Evolutionary conservation across 2,329 filamentous ascomycete species (phyloP).

Genomic region (Apiospora kogelbergensis): DNA sequence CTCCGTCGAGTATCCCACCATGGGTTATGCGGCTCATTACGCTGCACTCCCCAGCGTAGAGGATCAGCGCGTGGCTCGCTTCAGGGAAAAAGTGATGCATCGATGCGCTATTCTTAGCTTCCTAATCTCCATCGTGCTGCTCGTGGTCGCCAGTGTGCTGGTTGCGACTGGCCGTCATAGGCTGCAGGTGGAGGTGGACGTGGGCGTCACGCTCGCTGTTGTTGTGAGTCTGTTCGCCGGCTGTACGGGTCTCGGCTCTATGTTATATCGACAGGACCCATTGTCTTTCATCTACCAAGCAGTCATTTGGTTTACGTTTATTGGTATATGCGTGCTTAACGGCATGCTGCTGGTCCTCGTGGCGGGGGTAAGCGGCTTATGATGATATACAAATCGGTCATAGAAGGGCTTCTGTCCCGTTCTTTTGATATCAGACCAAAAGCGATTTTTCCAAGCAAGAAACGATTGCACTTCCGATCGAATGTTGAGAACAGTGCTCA

Average conservation of each 20-base stretch:
- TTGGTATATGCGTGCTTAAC: constrained; percentile 46
- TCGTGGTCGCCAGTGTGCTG: constrained; percentile 64
- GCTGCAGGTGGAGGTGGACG: constrained; percentile 70
- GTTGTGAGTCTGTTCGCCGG: constrained; percentile 65
- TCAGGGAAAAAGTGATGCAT: constrained; percentile 57
- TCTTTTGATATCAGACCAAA: neutral
- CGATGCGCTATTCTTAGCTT: constrained; percentile 56
- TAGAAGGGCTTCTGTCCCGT: neutral
- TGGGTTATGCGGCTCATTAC: constrained; percentile 54
- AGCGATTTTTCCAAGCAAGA: neutral
- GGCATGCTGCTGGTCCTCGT: constrained; percentile 54
- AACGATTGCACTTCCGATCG: neutral
- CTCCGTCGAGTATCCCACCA: constrained; percentile 47
- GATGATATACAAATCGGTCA: neutral
- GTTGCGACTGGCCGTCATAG: constrained; percentile 68
- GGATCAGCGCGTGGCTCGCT: constrained; percentile 49
- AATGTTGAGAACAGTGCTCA: neutral
- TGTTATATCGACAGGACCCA: constrained; percentile 50
- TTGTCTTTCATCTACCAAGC: constrained; percentile 43
- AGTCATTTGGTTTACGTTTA: constrained; percentile 43
- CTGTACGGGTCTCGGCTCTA: constrained; percentile 59
- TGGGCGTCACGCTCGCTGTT: constrained; percentile 66
- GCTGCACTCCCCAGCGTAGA: constrained; percentile 51
- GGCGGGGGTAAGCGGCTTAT: constrained; percentile 37
- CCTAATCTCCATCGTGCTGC: constrained; percentile 59